A percentile compares a stretch with the other conserved stretches of the same genome.
Evolutionary conservation across 768 basidiomycete species (phyloP).

Genomic region (Clavulina sp.): DNA sequence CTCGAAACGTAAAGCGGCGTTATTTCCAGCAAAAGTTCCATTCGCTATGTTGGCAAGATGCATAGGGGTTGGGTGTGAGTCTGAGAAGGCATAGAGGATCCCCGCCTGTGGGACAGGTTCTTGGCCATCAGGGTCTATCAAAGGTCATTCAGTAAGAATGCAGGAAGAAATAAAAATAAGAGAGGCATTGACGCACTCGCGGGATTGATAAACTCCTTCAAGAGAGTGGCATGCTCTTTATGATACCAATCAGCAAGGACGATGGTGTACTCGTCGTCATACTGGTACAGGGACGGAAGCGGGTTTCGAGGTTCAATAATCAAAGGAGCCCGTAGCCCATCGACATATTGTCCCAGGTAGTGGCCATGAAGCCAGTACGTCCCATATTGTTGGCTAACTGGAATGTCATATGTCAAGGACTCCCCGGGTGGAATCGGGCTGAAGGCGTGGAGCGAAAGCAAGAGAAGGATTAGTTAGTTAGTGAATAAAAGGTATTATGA

Average conservation of each 20-base stretch:
- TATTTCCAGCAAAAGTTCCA: constrained; percentile 53
- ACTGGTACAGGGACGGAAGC: constrained; percentile 42
- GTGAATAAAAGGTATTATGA: neutral
- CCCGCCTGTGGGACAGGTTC: constrained; percentile 69
- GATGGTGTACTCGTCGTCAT: constrained; percentile 85
- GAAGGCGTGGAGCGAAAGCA: neutral
- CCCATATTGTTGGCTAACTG: constrained; percentile 52
- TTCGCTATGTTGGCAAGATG: constrained; percentile 54
- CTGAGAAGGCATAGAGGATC: neutral
- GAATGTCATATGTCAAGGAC: constrained; percentile 57
- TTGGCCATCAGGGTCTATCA: constrained; percentile 54
- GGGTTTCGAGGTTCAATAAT: constrained; percentile 38
- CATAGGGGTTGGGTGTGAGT: neutral
- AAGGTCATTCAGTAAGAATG: neutral
- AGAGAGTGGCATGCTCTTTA: constrained; percentile 41
- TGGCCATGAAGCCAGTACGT: constrained; percentile 43
- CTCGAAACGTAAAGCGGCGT: constrained; percentile 66
- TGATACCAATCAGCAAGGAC: constrained; percentile 90
- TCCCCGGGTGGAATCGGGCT: constrained; percentile 27
- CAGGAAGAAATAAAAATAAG: neutral
- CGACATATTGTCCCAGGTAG: constrained; percentile 69
- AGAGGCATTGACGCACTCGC: constrained; percentile 11
- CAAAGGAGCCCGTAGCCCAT: constrained; percentile 79
- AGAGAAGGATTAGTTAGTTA: neutral
- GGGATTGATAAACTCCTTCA: constrained; percentile 49